phyloP scores from a whole-genome alignment of 106 monocot genomes.

The Dendrobium huoshanense region DNA sequence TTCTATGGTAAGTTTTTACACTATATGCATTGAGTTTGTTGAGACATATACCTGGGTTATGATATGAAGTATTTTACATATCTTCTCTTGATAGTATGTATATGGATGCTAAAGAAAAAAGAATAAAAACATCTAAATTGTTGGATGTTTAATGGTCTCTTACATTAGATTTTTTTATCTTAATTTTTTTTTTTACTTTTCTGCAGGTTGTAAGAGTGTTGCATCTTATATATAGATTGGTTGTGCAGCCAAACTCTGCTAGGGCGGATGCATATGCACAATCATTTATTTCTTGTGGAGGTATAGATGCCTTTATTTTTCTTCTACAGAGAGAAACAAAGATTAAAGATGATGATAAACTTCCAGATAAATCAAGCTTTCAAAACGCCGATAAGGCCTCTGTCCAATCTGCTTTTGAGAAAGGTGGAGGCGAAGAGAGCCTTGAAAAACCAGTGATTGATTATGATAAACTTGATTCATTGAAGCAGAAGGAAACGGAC shows the following conservation, averaged over 20 bases:
- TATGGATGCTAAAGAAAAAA: background rate
- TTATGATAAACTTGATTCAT: background rate
- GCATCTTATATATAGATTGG: conserved; percentile 85
- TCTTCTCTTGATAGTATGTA: background rate
- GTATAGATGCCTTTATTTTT: conserved; percentile 82
- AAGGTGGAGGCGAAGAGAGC: conserved; percentile 8
- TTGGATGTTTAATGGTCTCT: background rate
- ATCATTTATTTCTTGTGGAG: conserved; percentile 77
- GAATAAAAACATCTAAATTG: background rate
- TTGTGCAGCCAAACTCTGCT: conserved; percentile 87
- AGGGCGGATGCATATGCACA: conserved; percentile 67
- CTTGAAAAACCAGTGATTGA: background rate
- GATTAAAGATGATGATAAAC: conserved; percentile 43
- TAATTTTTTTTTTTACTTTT: conserved; percentile 4
- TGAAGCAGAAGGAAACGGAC: conserved; percentile 8
- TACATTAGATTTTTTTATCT: background rate
- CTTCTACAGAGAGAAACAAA: conserved; percentile 86
- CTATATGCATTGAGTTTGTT: background rate
- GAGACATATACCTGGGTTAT: background rate
- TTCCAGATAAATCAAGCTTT: conserved; percentile 22
- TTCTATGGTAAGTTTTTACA: conserved; percentile 1
- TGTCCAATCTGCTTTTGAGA: conserved; percentile 11
- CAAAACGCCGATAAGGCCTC: conserved; percentile 2
- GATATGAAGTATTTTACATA: background rate
- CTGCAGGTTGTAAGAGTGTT: conserved; percentile 89